Base-by-base conservation (phyloP, 1,139 yeast species). In the Sugiyamaella novakii region DNA sequence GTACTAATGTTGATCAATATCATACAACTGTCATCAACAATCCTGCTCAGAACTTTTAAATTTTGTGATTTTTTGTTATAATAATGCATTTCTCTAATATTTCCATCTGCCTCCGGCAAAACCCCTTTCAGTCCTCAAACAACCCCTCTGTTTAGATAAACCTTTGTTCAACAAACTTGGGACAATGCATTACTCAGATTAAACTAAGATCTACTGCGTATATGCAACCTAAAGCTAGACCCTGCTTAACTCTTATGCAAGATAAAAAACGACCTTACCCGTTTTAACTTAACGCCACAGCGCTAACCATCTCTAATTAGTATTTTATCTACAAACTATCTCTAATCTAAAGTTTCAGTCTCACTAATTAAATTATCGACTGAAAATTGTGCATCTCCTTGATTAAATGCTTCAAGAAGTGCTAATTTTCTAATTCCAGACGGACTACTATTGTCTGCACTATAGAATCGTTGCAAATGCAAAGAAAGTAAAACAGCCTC, bases 391-490 rank as follows among this genome's bases (percentile, higher is more conserved):
- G 74, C 67, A 34, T 80, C 76, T 0, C 96, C 97, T 5, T 67
- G 59, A 44, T 88, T 87, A 72, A 92, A 92, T 31, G 77, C 80
- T 41, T 71, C 68, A 57, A 92, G 73, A 53, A 91, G 70, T 39
- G 75, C 71, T 49, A 81, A 59, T 64, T 89, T 75, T 6, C 66
- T 69, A 6, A 72, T 63, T 33, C 71, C 71, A 15, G 63, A 53
- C 29, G 55, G 55, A 5, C 69, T 68, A 8, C 70, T 63, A 1
- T 77, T 74, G 61, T 83, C 71, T 1, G 84, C 84, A 8, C 95
- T 94, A 65, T 89, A 92, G 68, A 92, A 92, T 62, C 96, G 77
- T 68, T 92, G 98, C 46, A 91, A 72, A 59, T 87, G 87, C 58
- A 91, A 72, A 28, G 88, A 75, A 49, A 92, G 73, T 53, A 91